These are phyloP conservation scores for Curvularia lunata DNA, from an alignment of 2,329 filamentous ascomycete genomes.

Conservation along the genomic window DNA sequence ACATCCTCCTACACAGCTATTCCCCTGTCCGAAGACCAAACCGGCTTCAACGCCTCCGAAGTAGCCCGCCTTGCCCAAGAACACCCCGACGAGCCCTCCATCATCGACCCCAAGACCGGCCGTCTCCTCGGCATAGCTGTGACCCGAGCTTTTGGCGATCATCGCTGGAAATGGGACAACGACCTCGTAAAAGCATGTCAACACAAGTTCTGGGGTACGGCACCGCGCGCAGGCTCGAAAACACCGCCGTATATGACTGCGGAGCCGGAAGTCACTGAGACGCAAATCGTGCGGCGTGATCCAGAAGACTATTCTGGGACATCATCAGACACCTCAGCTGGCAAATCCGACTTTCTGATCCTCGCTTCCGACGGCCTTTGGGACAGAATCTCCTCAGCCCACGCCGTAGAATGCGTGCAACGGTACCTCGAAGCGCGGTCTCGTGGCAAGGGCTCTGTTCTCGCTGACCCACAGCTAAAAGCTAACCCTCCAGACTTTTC, in stretches of 20 bases:
- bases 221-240: slow-evolving; percentile 52
- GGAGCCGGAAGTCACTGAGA: slow-evolving; percentile 68
- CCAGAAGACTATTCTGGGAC: not conserved
- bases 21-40: slow-evolving; percentile 69
- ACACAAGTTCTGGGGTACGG: slow-evolving; percentile 58
- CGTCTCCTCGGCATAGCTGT: slow-evolving; percentile 67
- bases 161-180: slow-evolving; percentile 70
- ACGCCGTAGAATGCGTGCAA: slow-evolving; percentile 64
- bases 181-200: slow-evolving; percentile 56
- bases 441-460: slow-evolving; percentile 29
- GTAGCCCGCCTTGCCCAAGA: slow-evolving; percentile 60
- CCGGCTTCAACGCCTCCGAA: slow-evolving; percentile 67
- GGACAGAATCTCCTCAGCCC: slow-evolving; percentile 63
- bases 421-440: slow-evolving; percentile 59
- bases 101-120: slow-evolving; percentile 61
- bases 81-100: slow-evolving; percentile 67
- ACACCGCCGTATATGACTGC: slow-evolving; percentile 73
- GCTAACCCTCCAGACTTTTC: slow-evolving; percentile 17
- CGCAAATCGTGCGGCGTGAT: slow-evolving; percentile 54
- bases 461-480: slow-evolving; percentile 22
- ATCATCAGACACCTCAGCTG: slow-evolving; percentile 12
- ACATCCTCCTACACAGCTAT: slow-evolving; percentile 58
- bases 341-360: slow-evolving; percentile 64
- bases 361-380: slow-evolving; percentile 72
- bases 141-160: slow-evolving; percentile 72